Evolutionary conservation across 306 rosid species (phyloP), one percentile per base, ranked within the genome.

Genomic region (cucumber (Cucumis sativus)): DNA sequence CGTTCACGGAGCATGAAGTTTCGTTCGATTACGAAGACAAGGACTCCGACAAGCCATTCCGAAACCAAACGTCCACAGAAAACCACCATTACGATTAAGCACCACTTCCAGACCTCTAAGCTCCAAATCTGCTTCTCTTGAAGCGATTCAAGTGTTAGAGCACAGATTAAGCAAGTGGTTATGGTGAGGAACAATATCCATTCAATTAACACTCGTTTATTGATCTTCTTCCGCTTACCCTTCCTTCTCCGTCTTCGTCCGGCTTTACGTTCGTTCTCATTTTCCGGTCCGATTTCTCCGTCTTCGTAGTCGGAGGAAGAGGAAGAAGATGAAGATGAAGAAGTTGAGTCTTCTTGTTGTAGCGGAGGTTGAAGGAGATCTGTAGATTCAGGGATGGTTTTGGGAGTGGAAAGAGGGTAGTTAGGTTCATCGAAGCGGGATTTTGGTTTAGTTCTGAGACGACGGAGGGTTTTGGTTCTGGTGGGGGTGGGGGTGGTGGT

Each of bases 1-100:
- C 63, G 80, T 33, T 86, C 87, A 52, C 83, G 78, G 3, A 86
- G 85, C 89, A 86, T 86, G 81, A 86, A 86, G 81, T 86, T 86
- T 18, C 84, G 58, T 58, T 86, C 89, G 67, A 86, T 86, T 2
- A 86, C 17, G 66, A 86, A 86, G 8, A 84, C 89, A 20, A 78
- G 69, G 23, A 86, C 35, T 0, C 79, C 77, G 3, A 86, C 89
- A 4, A 84, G 79, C 89, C 89, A 86, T 13, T 83, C 87, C 1
- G 89, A 78, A 7, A 84, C 85, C 0, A 86, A 75, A 16, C 87
- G 82, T 18, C 89, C 89, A 61, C 89, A 86, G 79, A 86, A 86
- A n/a, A 80, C 20, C 30, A 86, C 89, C 87, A 86, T 82, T 52
- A 86, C 83, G 84, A 86, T 84, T 10, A 86, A 63, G 17, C 89